Percentiles rank a stretch among this genome's conserved stretches.
Evolutionary conservation across 202 grass and related monocot genomes (phyloP).

Genomic region (Dendrocalamus latiflorus): DNA sequence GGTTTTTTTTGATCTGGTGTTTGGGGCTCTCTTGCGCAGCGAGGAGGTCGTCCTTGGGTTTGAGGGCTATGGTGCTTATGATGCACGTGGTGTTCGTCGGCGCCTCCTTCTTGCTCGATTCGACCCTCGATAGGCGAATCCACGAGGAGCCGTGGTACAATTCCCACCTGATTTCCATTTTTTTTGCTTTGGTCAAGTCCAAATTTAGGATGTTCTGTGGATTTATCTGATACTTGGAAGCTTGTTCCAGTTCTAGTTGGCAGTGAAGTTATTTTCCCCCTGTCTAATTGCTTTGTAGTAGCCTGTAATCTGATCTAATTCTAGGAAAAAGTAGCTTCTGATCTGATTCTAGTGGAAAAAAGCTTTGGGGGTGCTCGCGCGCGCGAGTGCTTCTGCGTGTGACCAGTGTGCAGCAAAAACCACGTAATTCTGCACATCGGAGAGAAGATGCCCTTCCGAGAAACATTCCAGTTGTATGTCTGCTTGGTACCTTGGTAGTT

Average conservation of each 20-base stretch:
- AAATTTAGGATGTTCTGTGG: not conserved
- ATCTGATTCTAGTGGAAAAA: too few relatives aligned
- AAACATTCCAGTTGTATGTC: not conserved
- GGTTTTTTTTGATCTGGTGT: not conserved
- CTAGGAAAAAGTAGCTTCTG: not conserved
- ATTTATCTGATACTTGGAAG: not conserved
- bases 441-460: not conserved
- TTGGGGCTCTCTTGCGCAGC: slow-evolving; percentile 35
- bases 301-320: not conserved
- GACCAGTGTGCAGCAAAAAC: not conserved
- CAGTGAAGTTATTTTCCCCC: not conserved
- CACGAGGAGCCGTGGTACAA: slow-evolving; percentile 61
- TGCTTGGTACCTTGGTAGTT: not conserved
- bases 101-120: slow-evolving; percentile 63
- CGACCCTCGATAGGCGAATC: slow-evolving; percentile 46
- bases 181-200: not conserved
- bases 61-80: slow-evolving; percentile 62
- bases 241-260: not conserved
- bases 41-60: slow-evolving; percentile 55
- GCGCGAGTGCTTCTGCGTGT: not conserved
- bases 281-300: not conserved
- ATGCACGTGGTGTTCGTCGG: slow-evolving; percentile 80
- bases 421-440: not conserved
- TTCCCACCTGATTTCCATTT: not conserved
- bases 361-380: not conserved